A percentile compares a stretch with the other conserved stretches of the same genome.
phyloP scores from a whole-genome alignment of 1,284 basidiomycete species.

The Trichosporon ovoides region DNA sequence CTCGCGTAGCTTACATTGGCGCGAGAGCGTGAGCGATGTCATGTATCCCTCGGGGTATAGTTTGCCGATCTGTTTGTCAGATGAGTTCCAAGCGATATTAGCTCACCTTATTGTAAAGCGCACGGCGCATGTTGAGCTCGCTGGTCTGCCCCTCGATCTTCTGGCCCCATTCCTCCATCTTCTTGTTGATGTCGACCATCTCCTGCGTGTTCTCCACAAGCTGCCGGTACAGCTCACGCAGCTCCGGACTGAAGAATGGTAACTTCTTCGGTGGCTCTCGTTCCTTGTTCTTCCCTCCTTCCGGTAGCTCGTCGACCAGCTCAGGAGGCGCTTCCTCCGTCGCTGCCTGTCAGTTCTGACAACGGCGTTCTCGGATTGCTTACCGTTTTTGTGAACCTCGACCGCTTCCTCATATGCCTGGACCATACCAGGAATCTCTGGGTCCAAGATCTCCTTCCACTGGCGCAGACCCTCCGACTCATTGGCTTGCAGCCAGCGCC shows the following conservation, averaged over 20 bases:
- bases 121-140: slow-evolving; percentile 29
- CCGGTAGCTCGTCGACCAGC: slow-evolving; percentile 9
- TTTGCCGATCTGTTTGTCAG: slow-evolving; percentile 27
- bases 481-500: slow-evolving; percentile 29
- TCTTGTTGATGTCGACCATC: slow-evolving; percentile 35
- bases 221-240: slow-evolving; percentile 39
- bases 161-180: slow-evolving; percentile 29
- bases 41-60: slow-evolving; percentile 43
- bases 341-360: background rate
- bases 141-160: slow-evolving; percentile 24
- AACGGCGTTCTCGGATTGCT: background rate
- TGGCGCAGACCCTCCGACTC: slow-evolving; percentile 28
- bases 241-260: slow-evolving; percentile 29
- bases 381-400: slow-evolving; percentile 2
- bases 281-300: slow-evolving; percentile 11
- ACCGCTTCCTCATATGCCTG: slow-evolving; percentile 9
- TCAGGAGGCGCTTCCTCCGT: slow-evolving; percentile 11
- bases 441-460: slow-evolving; percentile 23
- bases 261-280: slow-evolving; percentile 32
- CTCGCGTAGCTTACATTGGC: slow-evolving; percentile 8
- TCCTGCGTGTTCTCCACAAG: slow-evolving; percentile 38
- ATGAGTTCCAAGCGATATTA: background rate
- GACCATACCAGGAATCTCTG: slow-evolving; percentile 15
- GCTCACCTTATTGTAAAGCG: slow-evolving; percentile 32
- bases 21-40: slow-evolving; percentile 20